These are phyloP conservation scores for Pseudozyma sp. DNA, from an alignment of 1,284 basidiomycete species.

Conservation along the genomic window DNA sequence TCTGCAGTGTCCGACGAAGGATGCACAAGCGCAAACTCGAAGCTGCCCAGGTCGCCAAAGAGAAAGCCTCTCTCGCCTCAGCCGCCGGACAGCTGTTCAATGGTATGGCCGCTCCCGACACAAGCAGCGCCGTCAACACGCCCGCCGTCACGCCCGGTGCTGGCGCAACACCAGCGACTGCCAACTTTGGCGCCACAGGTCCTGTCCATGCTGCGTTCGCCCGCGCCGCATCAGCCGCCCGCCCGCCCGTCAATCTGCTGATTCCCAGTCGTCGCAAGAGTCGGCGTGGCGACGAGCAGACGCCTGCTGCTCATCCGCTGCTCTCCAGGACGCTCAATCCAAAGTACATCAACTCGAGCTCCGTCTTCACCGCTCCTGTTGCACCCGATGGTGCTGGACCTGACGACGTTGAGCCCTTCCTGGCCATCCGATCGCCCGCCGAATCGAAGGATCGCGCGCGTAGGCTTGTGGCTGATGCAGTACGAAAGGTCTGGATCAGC, in stretches of 20 bases:
- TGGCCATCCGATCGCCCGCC: constrained; percentile 63
- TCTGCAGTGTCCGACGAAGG: constrained; percentile 60
- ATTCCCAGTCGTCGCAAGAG: constrained; percentile 31
- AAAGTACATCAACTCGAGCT: constrained; percentile 44
- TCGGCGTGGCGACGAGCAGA: constrained; percentile 10
- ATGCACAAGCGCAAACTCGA: constrained; percentile 62
- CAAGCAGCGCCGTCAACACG: constrained; percentile 62
- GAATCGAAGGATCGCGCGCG: constrained; percentile 61
- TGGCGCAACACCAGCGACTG: constrained; percentile 33
- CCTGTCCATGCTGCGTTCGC: constrained; percentile 55
- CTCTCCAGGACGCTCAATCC: constrained; percentile 24
- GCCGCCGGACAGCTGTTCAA: constrained; percentile 58
- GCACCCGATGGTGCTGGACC: constrained; percentile 53
- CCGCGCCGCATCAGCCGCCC: constrained; percentile 48
- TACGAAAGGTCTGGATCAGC: constrained; percentile 62
- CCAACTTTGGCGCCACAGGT: constrained; percentile 50
- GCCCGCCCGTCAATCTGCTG: constrained; percentile 51
- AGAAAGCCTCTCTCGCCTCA: constrained; percentile 46
- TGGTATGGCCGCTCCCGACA: constrained; percentile 56
- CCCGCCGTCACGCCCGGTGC: constrained; percentile 59
- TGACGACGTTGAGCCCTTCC: constrained; percentile 57
- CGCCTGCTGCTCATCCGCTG: constrained; percentile 11
- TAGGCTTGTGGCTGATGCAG: constrained; percentile 62
- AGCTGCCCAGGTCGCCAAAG: constrained; percentile 44
- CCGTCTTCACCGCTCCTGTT: constrained; percentile 55